Base-by-base conservation (phyloP, 2,329 filamentous ascomycete genomes). In the Calonectria montana region DNA sequence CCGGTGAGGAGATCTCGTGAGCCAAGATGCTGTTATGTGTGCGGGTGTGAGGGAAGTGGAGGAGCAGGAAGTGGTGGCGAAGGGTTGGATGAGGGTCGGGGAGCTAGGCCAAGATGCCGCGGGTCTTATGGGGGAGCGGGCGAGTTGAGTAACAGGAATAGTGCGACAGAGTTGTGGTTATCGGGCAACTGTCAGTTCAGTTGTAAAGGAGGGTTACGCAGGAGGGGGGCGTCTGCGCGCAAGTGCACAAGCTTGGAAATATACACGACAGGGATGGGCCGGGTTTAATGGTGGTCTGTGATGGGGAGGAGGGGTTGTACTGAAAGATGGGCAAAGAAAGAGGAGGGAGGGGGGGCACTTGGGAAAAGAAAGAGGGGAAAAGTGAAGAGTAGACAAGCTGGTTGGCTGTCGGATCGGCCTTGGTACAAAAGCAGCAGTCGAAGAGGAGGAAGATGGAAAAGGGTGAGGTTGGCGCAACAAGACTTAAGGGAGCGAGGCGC, bases 401-500 rank as follows among this genome's bases (percentile, higher is more conserved):
- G 62, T 41, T 65, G 62, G 31, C 18, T 25, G 57, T 37, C 3
- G 57, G 21, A n/a, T 16, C 16, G 43, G 43, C 7, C 9, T 9
- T 59, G 53, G 53, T 59, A 45, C 21, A 67, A 63, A 47, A 27
- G 48, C 50, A 41, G 29, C 31, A 21, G 53, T 31, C 50, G 48
- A 25, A 41, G 25, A 35, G 62, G 53, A 29, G 37, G 64, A 48
- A 43, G 27, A 29, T 7, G 23, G 50, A 29, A 59, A 35, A 48
- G 37, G 53, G 27, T 27, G 50, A 47, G 50, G 48, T 57, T 65
- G 48, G 37, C 31, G 37, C 18, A 41, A 15, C 37, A 37, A 41
- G 59, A 53, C 37, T 45, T 37, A 59, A 48, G 48, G 67, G 45
- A 61, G 57, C 55, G 65, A 73, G 68, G 72, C 74, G 73, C 74